These are phyloP conservation scores for Sisymbrium irio DNA, from an alignment of 345 rosid species.

Conservation along the genomic window DNA sequence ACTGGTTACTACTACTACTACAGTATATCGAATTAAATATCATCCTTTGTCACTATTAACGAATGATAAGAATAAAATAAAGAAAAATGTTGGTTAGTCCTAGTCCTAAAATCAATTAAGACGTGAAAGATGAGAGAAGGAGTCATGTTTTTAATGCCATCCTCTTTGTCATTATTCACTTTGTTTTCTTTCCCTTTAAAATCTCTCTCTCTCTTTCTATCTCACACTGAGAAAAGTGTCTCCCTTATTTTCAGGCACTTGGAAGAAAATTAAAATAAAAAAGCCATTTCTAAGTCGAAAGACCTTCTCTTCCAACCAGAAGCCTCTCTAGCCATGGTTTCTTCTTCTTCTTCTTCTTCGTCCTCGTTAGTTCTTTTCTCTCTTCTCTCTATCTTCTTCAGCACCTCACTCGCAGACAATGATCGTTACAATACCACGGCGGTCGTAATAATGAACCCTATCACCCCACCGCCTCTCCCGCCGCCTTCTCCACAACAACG, in stretches of 20 bases:
- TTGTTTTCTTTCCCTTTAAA: conserved; percentile 31
- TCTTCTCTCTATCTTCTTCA: conserved; percentile 13
- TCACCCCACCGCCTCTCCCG: conserved; percentile 9
- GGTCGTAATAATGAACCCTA: conserved; percentile 8
- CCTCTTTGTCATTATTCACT: conserved; percentile 37
- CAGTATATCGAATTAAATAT: conserved; percentile 4
- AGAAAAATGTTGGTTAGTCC: neutral
- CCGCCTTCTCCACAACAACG: conserved; percentile 28
- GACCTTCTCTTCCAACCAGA: conserved; percentile 26
- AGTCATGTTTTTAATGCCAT: conserved; percentile 39
- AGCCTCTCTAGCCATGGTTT: conserved; percentile 16
- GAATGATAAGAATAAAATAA: too few species aligned
- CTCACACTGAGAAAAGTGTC: conserved; percentile 26
- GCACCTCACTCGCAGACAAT: conserved; percentile 23
- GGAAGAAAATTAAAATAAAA: neutral
- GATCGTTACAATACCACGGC: conserved; percentile 9
- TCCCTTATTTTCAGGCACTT: conserved; percentile 39
- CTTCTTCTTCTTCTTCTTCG: conserved; percentile 21
- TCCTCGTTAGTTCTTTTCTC: neutral
- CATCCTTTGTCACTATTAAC: conserved; percentile 27
- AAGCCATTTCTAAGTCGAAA: neutral
- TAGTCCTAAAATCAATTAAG: conserved; percentile 8
- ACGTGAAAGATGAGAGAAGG: conserved; percentile 11
- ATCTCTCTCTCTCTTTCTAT: neutral
- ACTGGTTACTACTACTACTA: conserved; percentile 13